Percentiles rank a stretch among this genome's conserved stretches.
phyloP scores from a whole-genome alignment of 169 alveolate genomes.

The Eimeria falciformis region DNA sequence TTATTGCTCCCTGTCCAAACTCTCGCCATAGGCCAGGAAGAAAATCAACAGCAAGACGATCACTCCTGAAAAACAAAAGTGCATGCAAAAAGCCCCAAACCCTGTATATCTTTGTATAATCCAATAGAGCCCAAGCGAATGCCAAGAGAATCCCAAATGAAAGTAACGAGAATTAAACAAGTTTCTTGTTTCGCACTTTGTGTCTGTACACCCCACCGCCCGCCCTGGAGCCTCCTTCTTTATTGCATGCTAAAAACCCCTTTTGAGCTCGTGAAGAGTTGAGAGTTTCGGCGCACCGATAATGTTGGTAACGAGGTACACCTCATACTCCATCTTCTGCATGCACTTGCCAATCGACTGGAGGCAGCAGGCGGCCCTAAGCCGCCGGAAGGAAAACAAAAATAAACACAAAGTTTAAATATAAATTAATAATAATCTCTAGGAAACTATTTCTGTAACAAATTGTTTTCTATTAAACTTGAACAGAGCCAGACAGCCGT shows the following conservation, averaged over 20 bases:
- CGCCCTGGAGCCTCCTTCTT: neutral
- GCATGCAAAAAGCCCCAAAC: neutral
- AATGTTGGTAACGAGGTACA: conserved; percentile 35
- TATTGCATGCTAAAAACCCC: too few relatives aligned
- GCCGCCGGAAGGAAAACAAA: too few relatives aligned
- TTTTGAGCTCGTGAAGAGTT: too few relatives aligned
- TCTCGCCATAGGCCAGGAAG: conserved; percentile 22
- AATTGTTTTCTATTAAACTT: too few relatives aligned
- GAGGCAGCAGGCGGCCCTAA: too few relatives aligned
- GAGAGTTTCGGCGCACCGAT: neutral
- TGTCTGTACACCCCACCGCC: neutral
- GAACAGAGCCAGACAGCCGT: too few relatives aligned
- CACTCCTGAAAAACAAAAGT: conserved; percentile 13
- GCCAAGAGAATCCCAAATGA: neutral
- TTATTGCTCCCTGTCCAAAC: neutral
- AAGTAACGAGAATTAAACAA: neutral
- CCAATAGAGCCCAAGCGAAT: neutral
- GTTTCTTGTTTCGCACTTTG: neutral
- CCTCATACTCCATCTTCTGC: conserved; percentile 53
- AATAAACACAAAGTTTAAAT: too few relatives aligned
- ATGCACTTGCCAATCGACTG: too few relatives aligned
- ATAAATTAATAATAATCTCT: too few relatives aligned
- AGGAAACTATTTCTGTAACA: too few relatives aligned
- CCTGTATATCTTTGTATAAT: neutral
- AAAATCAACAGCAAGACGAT: conserved; percentile 5